Evolutionary conservation across 2,329 filamentous ascomycete genomes (phyloP), one percentile per base, ranked within the genome.

Genomic region (Macrophomina tecta): DNA sequence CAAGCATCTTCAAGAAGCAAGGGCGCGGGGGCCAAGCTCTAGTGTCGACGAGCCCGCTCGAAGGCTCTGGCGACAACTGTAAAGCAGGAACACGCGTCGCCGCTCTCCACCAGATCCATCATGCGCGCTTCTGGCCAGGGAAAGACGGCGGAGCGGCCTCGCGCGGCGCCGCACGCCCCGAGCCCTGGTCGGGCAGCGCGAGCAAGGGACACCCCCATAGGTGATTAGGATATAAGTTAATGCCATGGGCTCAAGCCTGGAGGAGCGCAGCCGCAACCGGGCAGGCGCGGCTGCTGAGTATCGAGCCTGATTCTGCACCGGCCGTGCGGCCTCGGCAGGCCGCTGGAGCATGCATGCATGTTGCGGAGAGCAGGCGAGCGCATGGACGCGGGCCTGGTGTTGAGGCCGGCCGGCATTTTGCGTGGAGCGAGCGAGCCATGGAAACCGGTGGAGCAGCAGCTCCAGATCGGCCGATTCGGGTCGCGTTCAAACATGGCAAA

Each of bases 401-500:
- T 62, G 58, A 62, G 55, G 45, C 45, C 45, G 5, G 45, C 58
- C 56, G 56, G 56, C 56, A 60, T 16, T 45, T 60, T 60, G 55
- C 55, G 40, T 32, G 38, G 4, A 42, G 18, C 55, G 28, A 46
- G n/a, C 30, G 30, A 36, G 32, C 38, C 55, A 49, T 62, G 42
- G 58, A 49, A 61, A 11, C 32, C 45, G n/a, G 58, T 62, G 58
- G 58, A 48, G 42, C 7, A 45, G 8, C 42, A 45, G 42, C 58
- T 62, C 58, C 58, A 62, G 58, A 62, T 62, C 58, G 58, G 58
- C 58, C 58, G 58, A 62, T 62, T 48, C 38, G n/a, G 58, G 8
- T 23, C 42, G 18, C 1, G 23, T 18, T 14, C 42, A 45, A 48
- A 42, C 53, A 58, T 40, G 28, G 38, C 55, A 55, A 38, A 52